Conservation (phyloP, 2,329 filamentous ascomycete species). For the Drechslerella dactyloides region DNA sequence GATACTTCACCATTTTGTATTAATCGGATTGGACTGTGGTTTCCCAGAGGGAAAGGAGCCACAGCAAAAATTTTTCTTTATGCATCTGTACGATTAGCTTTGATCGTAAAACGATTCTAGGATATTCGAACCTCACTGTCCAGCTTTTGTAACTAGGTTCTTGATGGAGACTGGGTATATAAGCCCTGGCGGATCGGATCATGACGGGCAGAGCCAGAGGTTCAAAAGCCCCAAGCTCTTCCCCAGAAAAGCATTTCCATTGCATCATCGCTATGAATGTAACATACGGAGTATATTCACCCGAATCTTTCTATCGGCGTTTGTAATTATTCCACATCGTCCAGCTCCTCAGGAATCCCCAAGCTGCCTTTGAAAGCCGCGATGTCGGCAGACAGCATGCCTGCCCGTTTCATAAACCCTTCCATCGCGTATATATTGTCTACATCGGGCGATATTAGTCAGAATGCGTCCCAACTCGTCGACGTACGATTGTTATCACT, state of each 20-base stretch:
- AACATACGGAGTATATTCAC: neutral
- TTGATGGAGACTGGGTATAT: no score
- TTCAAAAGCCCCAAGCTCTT: no score
- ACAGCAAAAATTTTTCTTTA: neutral
- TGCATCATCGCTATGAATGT: no score
- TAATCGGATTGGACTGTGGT: conserved; percentile 1
- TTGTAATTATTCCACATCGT: conserved; percentile 28
- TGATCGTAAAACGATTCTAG: neutral
- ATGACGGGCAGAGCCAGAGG: no score
- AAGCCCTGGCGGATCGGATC: no score
- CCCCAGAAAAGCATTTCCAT: neutral
- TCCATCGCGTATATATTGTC: conserved; percentile 54
- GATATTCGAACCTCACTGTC: neutral
- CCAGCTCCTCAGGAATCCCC: conserved; percentile 33
- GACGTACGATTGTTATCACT: no score
- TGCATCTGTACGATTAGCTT: neutral
- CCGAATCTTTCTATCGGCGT: neutral
- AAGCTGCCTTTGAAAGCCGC: conserved; percentile 22
- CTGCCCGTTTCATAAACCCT: conserved; percentile 48
- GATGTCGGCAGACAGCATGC: conserved; percentile 38
- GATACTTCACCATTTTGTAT: neutral
- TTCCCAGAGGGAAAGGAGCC: neutral
- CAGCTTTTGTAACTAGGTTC: no score
- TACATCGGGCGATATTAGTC: conserved; percentile 17
- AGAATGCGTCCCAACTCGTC: neutral